Base-by-base conservation (phyloP, 108 stramenopile genomes). In the Thalassiosira profunda region DNA sequence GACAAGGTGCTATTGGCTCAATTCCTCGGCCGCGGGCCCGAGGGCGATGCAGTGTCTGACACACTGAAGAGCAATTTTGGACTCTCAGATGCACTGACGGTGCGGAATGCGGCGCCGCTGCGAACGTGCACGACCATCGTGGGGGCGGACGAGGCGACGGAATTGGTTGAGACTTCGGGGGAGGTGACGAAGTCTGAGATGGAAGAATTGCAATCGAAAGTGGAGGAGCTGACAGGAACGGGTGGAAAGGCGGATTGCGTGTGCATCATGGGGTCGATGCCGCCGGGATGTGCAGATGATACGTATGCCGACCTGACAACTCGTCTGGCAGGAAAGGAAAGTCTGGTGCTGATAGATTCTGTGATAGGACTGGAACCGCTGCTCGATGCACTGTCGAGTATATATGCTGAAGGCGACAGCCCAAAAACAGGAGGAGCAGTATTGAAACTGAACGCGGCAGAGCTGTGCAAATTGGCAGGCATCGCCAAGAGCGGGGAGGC, bases 251-350 rank as follows among this genome's bases (percentile, higher is more conserved):
- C 76, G 8, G 10, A 43, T 21, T 76, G 82, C 18, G 38, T 92
- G 12, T 92, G 91, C 61, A 75, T 95, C 57, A 92, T 92, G 94
- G 94, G 94, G 20, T 81, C 79, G 44, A 86, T 92, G 89, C 94
- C 94, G 7, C 94, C 94, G 5, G 91, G 91, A 1, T 91, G 89
- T 73, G 52, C 53, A 0, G 78, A 72, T 18, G 63, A 82, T 23
- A 86, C 85, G 6, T 95, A 95, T 61, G 86, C 89, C 18, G 52
- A 74, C 9, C 70, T 95, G 21, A 84, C 81, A 4, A 20, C 55
- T 12, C 44, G 61, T 24, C 42, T 86, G 17, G 54, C 63, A 8
- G 66, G 59, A 14, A 40, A 58, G 4, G 12, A 76, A 7, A 88
- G 81, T 8, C 60, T 95, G 8, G 87, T 87, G 18, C 45, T 95